These are phyloP conservation scores for Solidago caesia DNA, from an alignment of 129 eudicot species.

Conservation along the genomic window DNA sequence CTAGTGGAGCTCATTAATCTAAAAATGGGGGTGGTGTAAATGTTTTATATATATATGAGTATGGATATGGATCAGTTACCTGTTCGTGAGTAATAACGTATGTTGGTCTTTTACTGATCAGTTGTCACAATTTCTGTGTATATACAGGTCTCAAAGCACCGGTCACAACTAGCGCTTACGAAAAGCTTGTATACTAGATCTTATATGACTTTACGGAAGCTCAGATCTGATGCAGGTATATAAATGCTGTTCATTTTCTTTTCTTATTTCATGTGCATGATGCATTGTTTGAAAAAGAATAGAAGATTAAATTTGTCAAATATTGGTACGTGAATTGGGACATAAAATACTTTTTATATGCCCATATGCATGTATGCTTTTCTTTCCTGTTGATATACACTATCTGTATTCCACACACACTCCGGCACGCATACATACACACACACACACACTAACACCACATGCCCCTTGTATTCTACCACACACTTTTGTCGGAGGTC, in stretches of 20 bases:
- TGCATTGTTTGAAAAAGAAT: too few relatives aligned
- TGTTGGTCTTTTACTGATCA: not conserved
- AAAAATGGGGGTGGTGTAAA: not conserved
- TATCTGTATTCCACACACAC: too few relatives aligned
- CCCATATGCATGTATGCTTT: too few relatives aligned
- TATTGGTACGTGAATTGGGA: not conserved
- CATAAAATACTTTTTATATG: too few relatives aligned
- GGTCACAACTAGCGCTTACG: slow-evolving; percentile 42
- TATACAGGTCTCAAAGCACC: slow-evolving; percentile 56
- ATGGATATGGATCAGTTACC: too few relatives aligned
- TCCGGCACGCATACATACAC: too few relatives aligned
- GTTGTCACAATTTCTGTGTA: slow-evolving; percentile 5
- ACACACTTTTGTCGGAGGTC: too few relatives aligned
- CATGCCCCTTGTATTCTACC: too few relatives aligned
- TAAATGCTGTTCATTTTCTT: slow-evolving; percentile 10
- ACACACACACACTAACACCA: too few relatives aligned
- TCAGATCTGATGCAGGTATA: slow-evolving; percentile 47
- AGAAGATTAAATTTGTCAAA: not conserved
- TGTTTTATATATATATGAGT: not conserved
- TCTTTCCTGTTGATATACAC: too few relatives aligned
- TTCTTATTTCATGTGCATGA: not conserved
- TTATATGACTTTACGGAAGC: slow-evolving; percentile 39
- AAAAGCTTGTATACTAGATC: slow-evolving; percentile 42
- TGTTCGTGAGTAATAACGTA: too few relatives aligned
- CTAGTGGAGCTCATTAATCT: too few relatives aligned